These are phyloP conservation scores for Circinella umbellata DNA, from an alignment of 371 early-diverging fungal species.

Conservation along the genomic window DNA sequence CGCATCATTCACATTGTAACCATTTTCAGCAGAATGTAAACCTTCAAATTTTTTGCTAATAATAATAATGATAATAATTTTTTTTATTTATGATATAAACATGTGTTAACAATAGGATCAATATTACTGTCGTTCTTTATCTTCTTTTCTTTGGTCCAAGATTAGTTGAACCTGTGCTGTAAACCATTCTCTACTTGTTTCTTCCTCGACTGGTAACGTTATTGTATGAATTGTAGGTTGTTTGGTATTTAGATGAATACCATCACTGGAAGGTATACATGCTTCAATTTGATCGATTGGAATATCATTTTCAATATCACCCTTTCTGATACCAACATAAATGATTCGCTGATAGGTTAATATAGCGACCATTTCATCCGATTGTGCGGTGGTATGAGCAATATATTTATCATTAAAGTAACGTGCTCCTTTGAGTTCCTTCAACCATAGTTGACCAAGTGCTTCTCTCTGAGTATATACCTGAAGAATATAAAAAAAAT, in stretches of 20 bases:
- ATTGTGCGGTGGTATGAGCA: slow-evolving; percentile 66
- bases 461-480: slow-evolving; percentile 86
- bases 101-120: not conserved
- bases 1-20: not conserved
- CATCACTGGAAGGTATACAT: not conserved
- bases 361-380: slow-evolving; percentile 68
- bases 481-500: slow-evolving; percentile 23
- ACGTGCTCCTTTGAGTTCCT: slow-evolving; percentile 78
- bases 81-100: not conserved
- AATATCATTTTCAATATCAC: slow-evolving; percentile 45
- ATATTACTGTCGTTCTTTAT: slow-evolving; percentile 17
- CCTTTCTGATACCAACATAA: slow-evolving; percentile 58
- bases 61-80: no score
- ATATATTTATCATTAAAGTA: slow-evolving; percentile 84
- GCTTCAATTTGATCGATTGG: slow-evolving; percentile 10
- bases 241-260: slow-evolving; percentile 1
- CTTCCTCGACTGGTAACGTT: slow-evolving; percentile 6
- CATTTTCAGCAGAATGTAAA: not conserved
- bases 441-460: slow-evolving; percentile 90
- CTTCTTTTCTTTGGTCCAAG: slow-evolving; percentile 17
- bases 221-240: not conserved
- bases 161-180: slow-evolving; percentile 11
- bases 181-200: slow-evolving; percentile 20
- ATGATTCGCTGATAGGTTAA: slow-evolving; percentile 69
- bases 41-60: no score